Conservation (phyloP, 2,329 filamentous ascomycete species). For the Hypoxylon rubiginosum region DNA sequence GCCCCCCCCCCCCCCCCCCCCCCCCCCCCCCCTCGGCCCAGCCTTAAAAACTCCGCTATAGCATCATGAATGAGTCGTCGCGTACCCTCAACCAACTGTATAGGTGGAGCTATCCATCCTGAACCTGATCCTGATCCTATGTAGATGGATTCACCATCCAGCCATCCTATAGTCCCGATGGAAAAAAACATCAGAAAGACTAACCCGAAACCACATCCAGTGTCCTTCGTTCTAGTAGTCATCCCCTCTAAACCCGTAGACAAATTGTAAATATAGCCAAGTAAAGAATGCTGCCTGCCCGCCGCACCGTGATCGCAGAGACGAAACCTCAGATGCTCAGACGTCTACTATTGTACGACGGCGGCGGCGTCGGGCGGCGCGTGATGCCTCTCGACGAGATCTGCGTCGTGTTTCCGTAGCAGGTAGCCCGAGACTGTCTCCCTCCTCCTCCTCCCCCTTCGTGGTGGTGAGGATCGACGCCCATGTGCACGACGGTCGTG, state of each 20-base stretch:
- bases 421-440: slow-evolving; percentile 14
- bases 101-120: slow-evolving; percentile 9
- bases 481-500: slow-evolving; percentile 34
- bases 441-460: slow-evolving; percentile 5
- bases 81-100: background rate
- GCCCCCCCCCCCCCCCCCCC: too few relatives aligned
- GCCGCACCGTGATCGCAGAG: background rate
- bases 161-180: slow-evolving; percentile 4
- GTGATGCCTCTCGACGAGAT: slow-evolving; percentile 11
- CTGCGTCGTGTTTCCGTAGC: slow-evolving; percentile 15
- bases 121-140: too few relatives aligned
- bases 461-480: slow-evolving; percentile 17
- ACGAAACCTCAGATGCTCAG: slow-evolving; percentile 32
- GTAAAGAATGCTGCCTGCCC: background rate
- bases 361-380: slow-evolving; percentile 43
- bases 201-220: background rate
- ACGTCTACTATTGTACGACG: slow-evolving; percentile 30
- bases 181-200: slow-evolving; percentile 4
- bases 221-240: slow-evolving; percentile 8
- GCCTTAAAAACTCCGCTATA: slow-evolving; percentile 31
- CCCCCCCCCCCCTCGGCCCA: slow-evolving; percentile 7
- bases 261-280: background rate
- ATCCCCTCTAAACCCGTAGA: background rate
- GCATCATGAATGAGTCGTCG: slow-evolving; percentile 16
- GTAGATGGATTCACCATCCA: too few relatives aligned